A percentile compares a stretch with the other conserved stretches of the same genome.
phyloP scores from a whole-genome alignment of 768 basidiomycete genomes.

The Boletus barrowsii region DNA sequence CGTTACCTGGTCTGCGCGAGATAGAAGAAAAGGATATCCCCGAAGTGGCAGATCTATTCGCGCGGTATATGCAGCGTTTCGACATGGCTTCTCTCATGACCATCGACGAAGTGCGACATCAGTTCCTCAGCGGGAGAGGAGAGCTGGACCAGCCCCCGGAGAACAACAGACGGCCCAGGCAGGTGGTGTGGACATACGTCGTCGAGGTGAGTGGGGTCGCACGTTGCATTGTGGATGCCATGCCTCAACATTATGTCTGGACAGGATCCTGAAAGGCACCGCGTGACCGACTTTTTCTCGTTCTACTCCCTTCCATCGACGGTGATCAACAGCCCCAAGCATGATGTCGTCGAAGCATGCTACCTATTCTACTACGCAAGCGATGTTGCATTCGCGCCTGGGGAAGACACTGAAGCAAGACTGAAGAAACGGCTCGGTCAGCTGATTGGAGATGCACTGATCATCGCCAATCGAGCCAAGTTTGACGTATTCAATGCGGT shows the following conservation, averaged over 20 bases:
- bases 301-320: conserved; percentile 97
- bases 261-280: conserved; percentile 77
- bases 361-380: conserved; percentile 97
- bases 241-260: not conserved
- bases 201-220: conserved; percentile 65
- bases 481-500: conserved; percentile 98
- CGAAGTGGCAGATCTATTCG: conserved; percentile 66
- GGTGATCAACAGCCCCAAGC: conserved; percentile 73
- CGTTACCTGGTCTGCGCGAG: conserved; percentile 72
- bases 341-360: conserved; percentile 81
- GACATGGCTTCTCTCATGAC: conserved; percentile 75
- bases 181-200: conserved; percentile 96
- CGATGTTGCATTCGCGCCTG: conserved; percentile 62
- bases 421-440: conserved; percentile 68
- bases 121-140: conserved; percentile 82
- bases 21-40: conserved; percentile 80
- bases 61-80: conserved; percentile 80
- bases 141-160: conserved; percentile 39
- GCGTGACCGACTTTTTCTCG: conserved; percentile 93
- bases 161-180: conserved; percentile 54
- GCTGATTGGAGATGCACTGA: conserved; percentile 76
- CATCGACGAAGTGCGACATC: conserved; percentile 79
- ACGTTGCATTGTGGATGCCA: not conserved
- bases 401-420: conserved; percentile 55
- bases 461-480: conserved; percentile 75